Base-by-base conservation (phyloP, 805 yeast species). In the Lipomyces kockii region DNA sequence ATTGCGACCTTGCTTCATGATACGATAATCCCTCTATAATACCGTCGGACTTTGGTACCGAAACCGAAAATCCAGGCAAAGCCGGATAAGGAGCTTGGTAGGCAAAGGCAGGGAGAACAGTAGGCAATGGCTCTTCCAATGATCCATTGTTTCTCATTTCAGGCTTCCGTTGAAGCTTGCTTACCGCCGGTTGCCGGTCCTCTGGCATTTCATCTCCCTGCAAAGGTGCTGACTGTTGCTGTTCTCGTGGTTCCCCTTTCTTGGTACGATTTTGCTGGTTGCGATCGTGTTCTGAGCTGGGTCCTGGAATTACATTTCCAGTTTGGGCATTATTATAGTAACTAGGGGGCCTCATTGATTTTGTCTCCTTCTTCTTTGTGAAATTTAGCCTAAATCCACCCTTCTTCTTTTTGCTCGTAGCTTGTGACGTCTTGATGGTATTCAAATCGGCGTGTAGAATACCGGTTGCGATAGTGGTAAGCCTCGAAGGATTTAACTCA, bases 381-480 rank as follows among this genome's bases (percentile, higher is more conserved):
- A 62, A 49, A 20, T 51, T 9, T 27, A 62, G 17, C 39, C 35
- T 58, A 20, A 62, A 58, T 14, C 61, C 61, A 22, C 32, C 29
- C 39, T 61, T 32, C 37, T 61, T 29, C 29, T 14, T 49, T 14
- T 29, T 29, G 34, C 25, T 27, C 12, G 12, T 17, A 17, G 17
- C 32, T 35, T 27, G 32, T 35, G 32, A 27, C 1, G 54, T 25
- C 35, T 55, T 51, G 5, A 17, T 6, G 35, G 60, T 46, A 25
- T 51, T 53, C 43, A 29, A 20, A 12, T 62, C 60, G 22, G 35
- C 39, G 22, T 58, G 54, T 22, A 63, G 32, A 14, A 66, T 46
- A 1, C 71, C 71, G 2, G 69, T 65, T 3, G 71, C 68, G 37
- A 68, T 63, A 2, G 66, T 54, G 6, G 65, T 55, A 3, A 68